phyloP scores from a whole-genome alignment of 306 rosid species.

The Vigna mungo region DNA sequence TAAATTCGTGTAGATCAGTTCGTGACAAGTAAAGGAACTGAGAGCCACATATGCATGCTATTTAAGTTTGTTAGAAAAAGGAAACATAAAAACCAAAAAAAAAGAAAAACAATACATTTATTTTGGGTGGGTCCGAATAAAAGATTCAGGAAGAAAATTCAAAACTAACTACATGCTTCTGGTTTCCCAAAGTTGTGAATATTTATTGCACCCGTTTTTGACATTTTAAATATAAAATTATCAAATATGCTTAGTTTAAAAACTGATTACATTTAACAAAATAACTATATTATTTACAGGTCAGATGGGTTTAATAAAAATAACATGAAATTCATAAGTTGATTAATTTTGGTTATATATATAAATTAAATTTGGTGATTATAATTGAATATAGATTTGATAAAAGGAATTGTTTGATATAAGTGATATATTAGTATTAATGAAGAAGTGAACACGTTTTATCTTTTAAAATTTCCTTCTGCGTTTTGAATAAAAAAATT shows the following conservation, averaged over 20 bases:
- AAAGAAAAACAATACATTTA: too few species aligned
- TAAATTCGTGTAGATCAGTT: too few species aligned
- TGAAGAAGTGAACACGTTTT: not conserved
- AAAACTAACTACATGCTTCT: not conserved
- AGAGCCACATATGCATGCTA: too few species aligned
- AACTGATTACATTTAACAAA: not conserved
- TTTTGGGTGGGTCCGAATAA: too few species aligned
- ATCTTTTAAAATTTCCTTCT: not conserved
- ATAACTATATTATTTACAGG: not conserved
- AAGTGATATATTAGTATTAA: not conserved
- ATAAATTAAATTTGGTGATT: not conserved
- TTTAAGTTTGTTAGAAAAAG: too few species aligned
- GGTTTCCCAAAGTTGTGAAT: not conserved
- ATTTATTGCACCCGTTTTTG: not conserved
- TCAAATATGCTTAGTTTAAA: not conserved
- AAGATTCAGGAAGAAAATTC: too few species aligned
- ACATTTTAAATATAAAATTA: not conserved
- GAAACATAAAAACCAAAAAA: too few species aligned
- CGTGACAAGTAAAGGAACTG: too few species aligned
- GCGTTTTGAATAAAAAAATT: not conserved
- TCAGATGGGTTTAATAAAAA: not conserved
- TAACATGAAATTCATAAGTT: not conserved
- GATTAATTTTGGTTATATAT: not conserved
- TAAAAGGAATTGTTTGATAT: too few species aligned
- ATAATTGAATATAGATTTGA: not conserved